These are phyloP conservation scores for Globisporangium nodosum DNA, from an alignment of 352 stramenopile genomes.

Conservation along the genomic window DNA sequence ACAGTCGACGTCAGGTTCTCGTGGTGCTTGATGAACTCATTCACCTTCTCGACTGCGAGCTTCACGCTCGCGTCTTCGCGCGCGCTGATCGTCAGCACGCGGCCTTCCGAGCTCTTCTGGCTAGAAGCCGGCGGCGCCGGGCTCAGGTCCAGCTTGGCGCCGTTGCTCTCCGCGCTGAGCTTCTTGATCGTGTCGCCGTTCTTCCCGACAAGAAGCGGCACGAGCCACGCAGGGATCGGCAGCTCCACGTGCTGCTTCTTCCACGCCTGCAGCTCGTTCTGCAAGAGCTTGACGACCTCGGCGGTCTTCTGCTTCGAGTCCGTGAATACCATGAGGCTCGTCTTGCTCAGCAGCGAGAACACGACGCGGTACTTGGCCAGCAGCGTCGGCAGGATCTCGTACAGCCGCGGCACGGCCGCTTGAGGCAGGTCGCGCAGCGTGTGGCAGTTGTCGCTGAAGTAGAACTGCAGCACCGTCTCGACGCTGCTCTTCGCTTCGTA, in stretches of 20 bases:
- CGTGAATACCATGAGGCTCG: constrained; percentile 58
- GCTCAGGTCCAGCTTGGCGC: constrained; percentile 51
- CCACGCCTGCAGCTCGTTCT: constrained; percentile 46
- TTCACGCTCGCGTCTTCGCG: constrained; percentile 59
- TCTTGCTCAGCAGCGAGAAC: constrained; percentile 52
- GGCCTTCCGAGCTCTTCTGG: constrained; percentile 24
- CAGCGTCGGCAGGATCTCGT: constrained; percentile 54
- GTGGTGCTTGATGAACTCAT: constrained; percentile 47
- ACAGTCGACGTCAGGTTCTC: constrained; percentile 42
- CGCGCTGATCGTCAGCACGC: constrained; percentile 59
- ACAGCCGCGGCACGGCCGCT: constrained; percentile 48
- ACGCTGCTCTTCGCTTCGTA: constrained; percentile 68
- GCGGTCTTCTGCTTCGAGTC: constrained; percentile 49
- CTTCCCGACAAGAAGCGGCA: constrained; percentile 65
- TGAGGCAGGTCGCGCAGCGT: constrained; percentile 40
- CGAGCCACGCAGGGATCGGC: constrained; percentile 52
- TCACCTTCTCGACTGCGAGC: constrained; percentile 47
- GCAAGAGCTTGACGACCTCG: constrained; percentile 35
- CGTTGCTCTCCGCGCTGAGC: constrained; percentile 48
- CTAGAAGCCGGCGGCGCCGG: constrained; percentile 10
- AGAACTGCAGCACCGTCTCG: constrained; percentile 77
- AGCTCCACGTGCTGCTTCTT: constrained; percentile 69
- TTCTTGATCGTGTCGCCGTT: constrained; percentile 79
- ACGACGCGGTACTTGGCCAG: constrained; percentile 45
- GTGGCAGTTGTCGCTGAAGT: constrained; percentile 55